Evolutionary conservation across 495 filamentous ascomycete species (phyloP).

Genomic region (Aspergillus nidulans): DNA sequence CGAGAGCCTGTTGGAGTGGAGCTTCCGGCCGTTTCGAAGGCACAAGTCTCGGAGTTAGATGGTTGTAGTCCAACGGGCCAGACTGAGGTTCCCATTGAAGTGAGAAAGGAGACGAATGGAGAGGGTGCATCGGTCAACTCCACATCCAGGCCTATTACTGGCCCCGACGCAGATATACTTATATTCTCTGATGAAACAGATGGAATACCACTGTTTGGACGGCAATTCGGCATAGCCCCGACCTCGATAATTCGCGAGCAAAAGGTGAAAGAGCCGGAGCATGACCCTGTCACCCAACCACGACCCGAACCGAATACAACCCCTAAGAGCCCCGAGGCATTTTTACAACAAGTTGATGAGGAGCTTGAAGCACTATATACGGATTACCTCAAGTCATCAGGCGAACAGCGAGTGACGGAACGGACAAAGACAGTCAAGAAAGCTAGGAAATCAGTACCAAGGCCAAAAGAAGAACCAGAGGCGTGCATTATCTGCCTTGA

Average conservation of each 20-base stretch:
- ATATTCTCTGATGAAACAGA: conserved; percentile 7
- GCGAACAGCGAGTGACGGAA: background rate
- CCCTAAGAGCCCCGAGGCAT: background rate
- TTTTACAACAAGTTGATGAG: conserved; percentile 4
- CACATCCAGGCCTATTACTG: background rate
- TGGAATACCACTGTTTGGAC: conserved; percentile 8
- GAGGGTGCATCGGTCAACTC: background rate
- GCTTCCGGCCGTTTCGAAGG: background rate
- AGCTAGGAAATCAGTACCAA: background rate
- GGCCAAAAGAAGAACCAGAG: background rate
- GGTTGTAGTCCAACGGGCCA: background rate
- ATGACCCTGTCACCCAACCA: background rate
- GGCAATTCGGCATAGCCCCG: conserved; percentile 8
- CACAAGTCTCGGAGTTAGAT: background rate
- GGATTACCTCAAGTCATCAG: background rate
- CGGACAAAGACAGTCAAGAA: background rate
- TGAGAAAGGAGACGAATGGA: background rate
- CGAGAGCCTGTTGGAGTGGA: background rate
- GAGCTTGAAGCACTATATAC: conserved; percentile 1
- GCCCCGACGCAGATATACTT: background rate
- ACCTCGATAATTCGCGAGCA: conserved; percentile 9
- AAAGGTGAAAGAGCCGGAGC: background rate
- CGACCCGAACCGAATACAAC: background rate
- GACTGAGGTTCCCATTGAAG: background rate
- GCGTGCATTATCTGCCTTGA: conserved; percentile 14